phyloP scores from a whole-genome alignment of 352 stramenopile genomes.

The Phytopythium ostracodes region DNA sequence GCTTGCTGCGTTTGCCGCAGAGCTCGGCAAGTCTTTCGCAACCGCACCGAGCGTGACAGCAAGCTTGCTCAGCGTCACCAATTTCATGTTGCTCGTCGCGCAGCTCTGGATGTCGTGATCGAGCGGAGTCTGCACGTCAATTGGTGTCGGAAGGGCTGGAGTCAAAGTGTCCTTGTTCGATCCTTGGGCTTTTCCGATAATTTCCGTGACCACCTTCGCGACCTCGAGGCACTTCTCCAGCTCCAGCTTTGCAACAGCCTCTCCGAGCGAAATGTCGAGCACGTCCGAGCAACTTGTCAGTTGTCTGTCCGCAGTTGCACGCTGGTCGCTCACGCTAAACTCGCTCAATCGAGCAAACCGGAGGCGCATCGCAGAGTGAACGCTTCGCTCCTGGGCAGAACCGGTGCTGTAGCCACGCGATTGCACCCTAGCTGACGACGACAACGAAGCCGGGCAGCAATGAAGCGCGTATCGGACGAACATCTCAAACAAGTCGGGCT shows the following conservation, averaged over 20 bases:
- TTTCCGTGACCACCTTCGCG: conserved; percentile 16
- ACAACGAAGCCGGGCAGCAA: conserved; percentile 28
- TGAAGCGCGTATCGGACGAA: conserved; percentile 33
- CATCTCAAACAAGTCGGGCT: conserved; percentile 34
- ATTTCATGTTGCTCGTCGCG: background rate
- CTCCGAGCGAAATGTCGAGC: conserved; percentile 33
- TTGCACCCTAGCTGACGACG: conserved; percentile 11
- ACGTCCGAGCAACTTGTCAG: conserved; percentile 17
- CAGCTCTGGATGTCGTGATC: background rate
- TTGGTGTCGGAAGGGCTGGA: background rate
- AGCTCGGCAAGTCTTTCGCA: background rate
- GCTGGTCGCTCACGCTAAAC: conserved; percentile 7
- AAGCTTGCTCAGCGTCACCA: conserved; percentile 4
- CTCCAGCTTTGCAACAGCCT: conserved; percentile 20
- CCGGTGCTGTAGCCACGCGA: background rate
- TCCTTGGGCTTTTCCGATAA: background rate
- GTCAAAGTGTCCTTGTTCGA: background rate
- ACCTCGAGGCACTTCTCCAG: conserved; percentile 22
- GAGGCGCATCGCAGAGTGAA: conserved; percentile 62
- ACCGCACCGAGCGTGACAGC: background rate
- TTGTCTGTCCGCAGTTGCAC: conserved; percentile 3
- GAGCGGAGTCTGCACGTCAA: background rate
- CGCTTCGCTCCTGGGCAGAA: conserved; percentile 37
- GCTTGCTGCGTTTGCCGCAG: too few species aligned
- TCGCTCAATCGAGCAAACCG: conserved; percentile 21